A percentile compares a stretch with the other conserved stretches of the same genome.
These are phyloP conservation scores for Metarhizium guizhouense DNA, from an alignment of 2,329 filamentous ascomycete species.

Conservation along the genomic window DNA sequence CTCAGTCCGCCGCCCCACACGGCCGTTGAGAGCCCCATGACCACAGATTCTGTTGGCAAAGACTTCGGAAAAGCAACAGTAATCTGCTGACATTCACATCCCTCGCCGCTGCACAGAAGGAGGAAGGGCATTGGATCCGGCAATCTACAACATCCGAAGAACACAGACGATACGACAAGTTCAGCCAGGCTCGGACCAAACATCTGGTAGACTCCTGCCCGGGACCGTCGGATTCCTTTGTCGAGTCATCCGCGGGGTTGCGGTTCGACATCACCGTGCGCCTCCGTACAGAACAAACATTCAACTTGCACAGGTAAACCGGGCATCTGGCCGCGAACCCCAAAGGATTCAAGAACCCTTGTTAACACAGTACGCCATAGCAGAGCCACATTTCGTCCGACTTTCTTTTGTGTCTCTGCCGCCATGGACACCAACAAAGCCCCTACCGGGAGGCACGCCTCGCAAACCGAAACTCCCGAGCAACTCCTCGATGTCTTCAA, in stretches of 20 bases:
- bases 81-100: background rate
- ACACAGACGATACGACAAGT: background rate
- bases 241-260: constrained; percentile 5
- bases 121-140: background rate
- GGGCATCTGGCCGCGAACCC: background rate
- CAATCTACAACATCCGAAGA: background rate
- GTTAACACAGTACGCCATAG: background rate
- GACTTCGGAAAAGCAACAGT: background rate
- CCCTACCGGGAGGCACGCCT: constrained; percentile 18
- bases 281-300: background rate
- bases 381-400: background rate
- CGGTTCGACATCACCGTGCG: background rate
- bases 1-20: constrained; percentile 2
- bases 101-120: background rate
- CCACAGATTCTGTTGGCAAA: background rate
- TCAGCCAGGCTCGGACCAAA: background rate
- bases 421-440: constrained; percentile 10
- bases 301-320: background rate
- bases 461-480: constrained; percentile 38
- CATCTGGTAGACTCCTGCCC: background rate
- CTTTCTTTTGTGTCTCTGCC: background rate
- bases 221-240: background rate
- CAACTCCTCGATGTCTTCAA: constrained; percentile 83
- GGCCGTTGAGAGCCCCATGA: constrained; percentile 1
- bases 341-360: background rate